Percentiles rank a stretch among this genome's conserved stretches.
phyloP scores from a whole-genome alignment of 257 asterid genomes.

The Echites panduratus region DNA sequence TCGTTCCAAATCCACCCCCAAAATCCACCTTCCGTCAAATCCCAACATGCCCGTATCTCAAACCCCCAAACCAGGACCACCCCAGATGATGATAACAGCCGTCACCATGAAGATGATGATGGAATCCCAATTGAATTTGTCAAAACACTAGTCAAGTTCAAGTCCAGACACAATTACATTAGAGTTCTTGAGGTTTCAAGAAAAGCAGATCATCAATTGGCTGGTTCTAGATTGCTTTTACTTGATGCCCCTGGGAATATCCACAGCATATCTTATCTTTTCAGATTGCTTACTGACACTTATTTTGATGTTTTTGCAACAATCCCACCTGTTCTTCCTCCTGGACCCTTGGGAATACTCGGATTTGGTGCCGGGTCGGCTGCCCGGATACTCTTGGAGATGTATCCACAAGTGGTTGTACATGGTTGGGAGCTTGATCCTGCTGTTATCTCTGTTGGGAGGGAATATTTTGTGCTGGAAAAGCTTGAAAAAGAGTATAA shows the following conservation, averaged over 20 bases:
- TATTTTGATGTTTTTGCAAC: slow-evolving; percentile 88
- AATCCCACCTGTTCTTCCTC: slow-evolving; percentile 67
- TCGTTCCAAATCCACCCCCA: slow-evolving; percentile 16
- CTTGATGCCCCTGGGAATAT: slow-evolving; percentile 93
- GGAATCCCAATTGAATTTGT: slow-evolving; percentile 81
- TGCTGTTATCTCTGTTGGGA: slow-evolving; percentile 61
- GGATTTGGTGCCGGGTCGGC: slow-evolving; percentile 94
- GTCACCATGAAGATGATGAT: slow-evolving; percentile 24
- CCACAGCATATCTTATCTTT: slow-evolving; percentile 78
- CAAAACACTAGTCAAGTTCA: slow-evolving; percentile 70
- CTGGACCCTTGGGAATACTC: slow-evolving; percentile 75
- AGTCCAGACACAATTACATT: slow-evolving; percentile 73
- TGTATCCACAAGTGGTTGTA: slow-evolving; percentile 41
- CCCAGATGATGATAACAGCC: background rate
- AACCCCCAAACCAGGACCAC: slow-evolving; percentile 22
- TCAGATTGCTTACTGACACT: slow-evolving; percentile 59
- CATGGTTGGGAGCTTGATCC: slow-evolving; percentile 94
- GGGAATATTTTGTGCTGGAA: slow-evolving; percentile 64
- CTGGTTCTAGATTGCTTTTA: slow-evolving; percentile 77
- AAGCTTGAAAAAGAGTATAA: slow-evolving; percentile 51
- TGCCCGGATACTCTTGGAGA: slow-evolving; percentile 53
- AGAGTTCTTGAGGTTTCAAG: slow-evolving; percentile 78
- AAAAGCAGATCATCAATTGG: slow-evolving; percentile 75
- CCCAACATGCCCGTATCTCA: slow-evolving; percentile 19
- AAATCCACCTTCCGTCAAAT: slow-evolving; percentile 18